Evolutionary conservation across 768 basidiomycete species (phyloP), one percentile per base, ranked within the genome.

Genomic region (Collybia nuda): DNA sequence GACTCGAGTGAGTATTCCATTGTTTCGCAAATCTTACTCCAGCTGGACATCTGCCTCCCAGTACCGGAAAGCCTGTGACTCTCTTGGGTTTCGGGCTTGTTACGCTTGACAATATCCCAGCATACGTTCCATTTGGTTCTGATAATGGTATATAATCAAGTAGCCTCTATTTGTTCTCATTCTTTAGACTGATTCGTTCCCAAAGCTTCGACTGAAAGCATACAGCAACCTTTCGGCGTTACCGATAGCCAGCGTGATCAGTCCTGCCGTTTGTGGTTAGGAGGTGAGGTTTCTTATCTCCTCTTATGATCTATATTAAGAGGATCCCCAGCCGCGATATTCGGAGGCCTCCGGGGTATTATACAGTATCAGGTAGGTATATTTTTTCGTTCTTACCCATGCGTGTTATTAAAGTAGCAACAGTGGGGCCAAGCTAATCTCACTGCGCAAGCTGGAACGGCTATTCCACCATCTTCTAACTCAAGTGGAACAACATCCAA

Each of bases 71-170:
- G 57, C 86, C 86, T 2, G 60, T 75, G 6, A 55, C 72, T 5
- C 62, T 85, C 29, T 77, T 73, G 26, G 80, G 70, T 1, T 83
- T 87, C 44, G 86, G 86, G 70, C 68, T 88, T 40, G 81, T 88
- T 17, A 82, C 84, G 0, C 75, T 80, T 53, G 49, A 61, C 36
- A 84, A 81, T 63, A 62, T 76, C 0, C 68, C 74, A 15, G 61
- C 62, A 55, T 88, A 82, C 48, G 80, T 83, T 3, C 83, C 85
- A 1, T 88, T 87, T 71, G 82, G 86, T 57, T 63, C 73, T 52
- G 72, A 47, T 14, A 46, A 68, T 67, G 45, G 68, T 69, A 52
- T 32, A 11, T 32, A 32, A 32, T 11, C 32, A 11, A 11, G 12
- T 11, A 32, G 14, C 12, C 12, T 12, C 19, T 3, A 38, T 7